Evolutionary conservation across 352 stramenopile genomes (phyloP).

Genomic region (Peronospora tabacina): DNA sequence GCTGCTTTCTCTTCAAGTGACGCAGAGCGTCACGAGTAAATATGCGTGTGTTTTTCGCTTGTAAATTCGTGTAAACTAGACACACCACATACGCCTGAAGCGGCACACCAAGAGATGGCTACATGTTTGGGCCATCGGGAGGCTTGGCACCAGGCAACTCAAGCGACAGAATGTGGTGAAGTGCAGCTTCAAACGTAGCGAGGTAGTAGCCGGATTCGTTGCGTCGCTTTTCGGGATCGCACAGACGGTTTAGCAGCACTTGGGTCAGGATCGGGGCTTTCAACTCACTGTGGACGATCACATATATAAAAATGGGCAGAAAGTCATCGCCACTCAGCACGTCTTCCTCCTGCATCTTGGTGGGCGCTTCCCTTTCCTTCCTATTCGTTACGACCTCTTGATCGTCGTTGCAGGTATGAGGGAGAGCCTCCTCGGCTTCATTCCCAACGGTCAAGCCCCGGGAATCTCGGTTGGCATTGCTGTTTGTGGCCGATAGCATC

Average conservation of each 20-base stretch:
- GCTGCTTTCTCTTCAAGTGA: slow-evolving; percentile 14
- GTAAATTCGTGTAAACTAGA: slow-evolving; percentile 4
- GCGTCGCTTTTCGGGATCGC: slow-evolving; percentile 74
- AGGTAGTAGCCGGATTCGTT: slow-evolving; percentile 87
- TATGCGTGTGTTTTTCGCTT: slow-evolving; percentile 6
- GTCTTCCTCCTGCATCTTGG: slow-evolving; percentile 40
- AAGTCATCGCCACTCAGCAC: slow-evolving; percentile 82
- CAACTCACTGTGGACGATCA: slow-evolving; percentile 79
- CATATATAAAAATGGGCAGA: slow-evolving; percentile 85
- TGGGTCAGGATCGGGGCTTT: slow-evolving; percentile 71
- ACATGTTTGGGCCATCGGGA: slow-evolving; percentile 18
- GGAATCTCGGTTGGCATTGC: slow-evolving; percentile 21
- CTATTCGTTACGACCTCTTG: slow-evolving; percentile 5
- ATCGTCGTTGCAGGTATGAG: slow-evolving; percentile 4
- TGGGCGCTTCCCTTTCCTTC: slow-evolving; percentile 7
- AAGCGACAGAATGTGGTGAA: slow-evolving; percentile 73
- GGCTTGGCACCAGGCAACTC: slow-evolving; percentile 27
- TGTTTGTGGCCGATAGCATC: slow-evolving; percentile 23
- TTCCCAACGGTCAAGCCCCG: slow-evolving; percentile 24
- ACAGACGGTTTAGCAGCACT: slow-evolving; percentile 75
- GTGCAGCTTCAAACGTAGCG: slow-evolving; percentile 69
- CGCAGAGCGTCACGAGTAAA: slow-evolving; percentile 11
- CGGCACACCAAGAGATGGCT: neutral
- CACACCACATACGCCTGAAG: neutral
- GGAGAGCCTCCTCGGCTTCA: slow-evolving; percentile 17